Conservation (phyloP, 2,329 filamentous ascomycete genomes). For the Botryotinia narcissicola region DNA sequence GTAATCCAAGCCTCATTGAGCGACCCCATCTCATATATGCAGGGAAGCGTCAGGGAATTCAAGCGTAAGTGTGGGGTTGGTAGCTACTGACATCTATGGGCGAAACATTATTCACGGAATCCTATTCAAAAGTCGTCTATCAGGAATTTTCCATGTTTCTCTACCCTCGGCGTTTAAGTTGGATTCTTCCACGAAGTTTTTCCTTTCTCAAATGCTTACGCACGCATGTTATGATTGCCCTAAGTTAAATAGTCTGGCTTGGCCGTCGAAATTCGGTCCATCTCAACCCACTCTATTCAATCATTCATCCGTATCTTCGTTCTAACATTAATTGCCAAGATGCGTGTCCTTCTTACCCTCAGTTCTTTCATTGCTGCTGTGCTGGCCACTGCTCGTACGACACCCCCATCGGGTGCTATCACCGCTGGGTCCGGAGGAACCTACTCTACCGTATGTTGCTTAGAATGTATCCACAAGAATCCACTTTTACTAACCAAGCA, state of each 20-base stretch:
- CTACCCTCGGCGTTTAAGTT: not conserved
- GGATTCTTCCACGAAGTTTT: not conserved
- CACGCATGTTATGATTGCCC: not conserved
- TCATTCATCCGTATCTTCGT: not conserved
- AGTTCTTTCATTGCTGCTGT: slow-evolving; percentile 31
- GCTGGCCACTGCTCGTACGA: slow-evolving; percentile 40
- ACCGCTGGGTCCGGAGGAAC: slow-evolving; percentile 44
- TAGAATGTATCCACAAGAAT: not conserved
- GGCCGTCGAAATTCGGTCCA: not conserved
- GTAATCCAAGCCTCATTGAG: not conserved
- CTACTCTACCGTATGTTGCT: slow-evolving; percentile 44
- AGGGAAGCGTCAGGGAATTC: not conserved
- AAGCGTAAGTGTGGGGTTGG: slow-evolving; percentile 1
- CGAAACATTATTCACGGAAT: slow-evolving; percentile 3
- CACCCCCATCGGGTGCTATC: slow-evolving; percentile 48
- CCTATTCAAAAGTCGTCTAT: not conserved
- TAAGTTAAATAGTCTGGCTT: slow-evolving; percentile 6
- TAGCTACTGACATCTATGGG: slow-evolving; percentile 10
- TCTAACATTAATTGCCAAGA: slow-evolving; percentile 23
- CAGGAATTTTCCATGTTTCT: not conserved
- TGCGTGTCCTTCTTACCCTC: slow-evolving; percentile 33
- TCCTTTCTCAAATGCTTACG: not conserved
- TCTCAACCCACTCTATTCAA: not conserved
- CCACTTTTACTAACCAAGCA: slow-evolving; percentile 14
- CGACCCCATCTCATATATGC: not conserved